Conservation (phyloP, 2,329 filamentous ascomycete species). For the Blastomyces silverae region DNA sequence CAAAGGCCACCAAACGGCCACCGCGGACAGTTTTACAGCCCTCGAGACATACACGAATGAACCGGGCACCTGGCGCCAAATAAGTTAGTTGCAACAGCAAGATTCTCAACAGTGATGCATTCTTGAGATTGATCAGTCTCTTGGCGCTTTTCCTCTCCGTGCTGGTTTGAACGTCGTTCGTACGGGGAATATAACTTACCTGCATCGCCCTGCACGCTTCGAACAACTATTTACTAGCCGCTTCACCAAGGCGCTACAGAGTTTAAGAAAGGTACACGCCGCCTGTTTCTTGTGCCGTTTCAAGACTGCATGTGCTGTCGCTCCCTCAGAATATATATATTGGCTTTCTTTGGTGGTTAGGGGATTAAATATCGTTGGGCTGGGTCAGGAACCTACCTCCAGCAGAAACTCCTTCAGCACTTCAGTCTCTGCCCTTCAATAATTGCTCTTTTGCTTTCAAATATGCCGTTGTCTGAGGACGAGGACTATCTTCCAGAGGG, state of each 20-base stretch:
- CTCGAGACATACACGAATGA: no score
- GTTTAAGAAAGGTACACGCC: conserved; percentile 8
- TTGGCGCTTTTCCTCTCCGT: not conserved
- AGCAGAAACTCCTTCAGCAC: not conserved
- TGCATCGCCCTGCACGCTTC: not conserved
- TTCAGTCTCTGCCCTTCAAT: not conserved
- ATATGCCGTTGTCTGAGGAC: not conserved
- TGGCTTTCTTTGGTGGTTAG: not conserved
- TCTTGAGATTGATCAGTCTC: not conserved
- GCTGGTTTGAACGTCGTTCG: not conserved
- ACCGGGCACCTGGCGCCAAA: not conserved
- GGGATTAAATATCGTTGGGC: not conserved
- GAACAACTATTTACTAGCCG: not conserved
- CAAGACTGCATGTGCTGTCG: not conserved
- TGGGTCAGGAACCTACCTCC: not conserved
- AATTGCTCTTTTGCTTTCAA: not conserved
- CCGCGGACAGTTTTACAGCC: no score
- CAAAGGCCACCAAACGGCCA: no score
- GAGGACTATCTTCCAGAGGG: not conserved
- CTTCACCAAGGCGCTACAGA: not conserved
- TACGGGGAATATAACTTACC: not conserved
- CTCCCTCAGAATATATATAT: not conserved
- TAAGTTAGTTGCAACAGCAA: not conserved
- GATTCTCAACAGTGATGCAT: not conserved
- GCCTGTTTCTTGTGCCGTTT: conserved; percentile 4